A percentile compares a stretch with the other conserved stretches of the same genome.
Conservation (phyloP, 2,329 filamentous ascomycete species). For the Cladophialophora chaetospira region DNA sequence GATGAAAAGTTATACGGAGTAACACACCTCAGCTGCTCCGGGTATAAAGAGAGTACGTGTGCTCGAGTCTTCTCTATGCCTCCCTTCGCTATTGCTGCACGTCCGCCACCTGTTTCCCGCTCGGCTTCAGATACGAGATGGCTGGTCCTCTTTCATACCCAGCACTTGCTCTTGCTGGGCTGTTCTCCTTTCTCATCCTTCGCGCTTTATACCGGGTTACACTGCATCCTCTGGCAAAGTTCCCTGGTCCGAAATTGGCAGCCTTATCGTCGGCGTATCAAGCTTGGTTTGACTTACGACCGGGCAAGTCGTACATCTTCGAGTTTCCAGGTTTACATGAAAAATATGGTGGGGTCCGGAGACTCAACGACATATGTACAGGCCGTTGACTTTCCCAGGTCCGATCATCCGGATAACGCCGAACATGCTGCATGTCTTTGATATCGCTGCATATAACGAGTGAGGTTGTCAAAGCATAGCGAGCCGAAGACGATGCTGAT, state of each 20-base stretch:
- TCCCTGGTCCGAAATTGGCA: constrained; percentile 42
- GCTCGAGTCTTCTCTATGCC: background rate
- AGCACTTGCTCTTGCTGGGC: background rate
- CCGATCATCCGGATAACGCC: constrained; percentile 39
- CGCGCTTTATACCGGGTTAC: constrained; percentile 34
- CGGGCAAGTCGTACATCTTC: constrained; percentile 13
- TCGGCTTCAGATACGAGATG: constrained; percentile 2
- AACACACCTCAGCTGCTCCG: no score
- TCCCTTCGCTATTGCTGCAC: background rate
- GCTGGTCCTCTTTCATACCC: background rate
- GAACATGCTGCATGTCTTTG: constrained; percentile 36
- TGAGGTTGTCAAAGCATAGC: background rate
- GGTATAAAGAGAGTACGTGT: no score
- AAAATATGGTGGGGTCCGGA: constrained; percentile 12
- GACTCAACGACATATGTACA: background rate
- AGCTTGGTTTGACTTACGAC: constrained; percentile 19
- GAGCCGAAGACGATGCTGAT: background rate
- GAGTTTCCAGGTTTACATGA: constrained; percentile 8
- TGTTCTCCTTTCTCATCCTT: constrained; percentile 2
- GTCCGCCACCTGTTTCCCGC: background rate
- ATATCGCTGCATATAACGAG: constrained; percentile 23
- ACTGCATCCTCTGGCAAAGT: constrained; percentile 39
- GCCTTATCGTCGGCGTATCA: constrained; percentile 35
- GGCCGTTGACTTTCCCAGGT: background rate
- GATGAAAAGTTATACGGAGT: no score